Conservation (phyloP, 768 basidiomycete species). For the Pulveroboletus sp. region DNA sequence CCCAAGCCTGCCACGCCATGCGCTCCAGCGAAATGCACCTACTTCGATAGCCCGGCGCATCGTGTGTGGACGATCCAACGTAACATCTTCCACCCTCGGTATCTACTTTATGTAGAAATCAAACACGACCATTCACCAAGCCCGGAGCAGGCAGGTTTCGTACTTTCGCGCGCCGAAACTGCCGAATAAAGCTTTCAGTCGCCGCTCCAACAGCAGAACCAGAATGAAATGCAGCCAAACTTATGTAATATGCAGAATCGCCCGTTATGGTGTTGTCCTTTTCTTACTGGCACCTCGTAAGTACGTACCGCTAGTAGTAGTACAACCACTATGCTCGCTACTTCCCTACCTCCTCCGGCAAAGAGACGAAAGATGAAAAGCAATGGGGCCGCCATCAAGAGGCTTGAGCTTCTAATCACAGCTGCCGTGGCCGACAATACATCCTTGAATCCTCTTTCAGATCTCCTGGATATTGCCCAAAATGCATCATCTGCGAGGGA, state of each 20-base stretch:
- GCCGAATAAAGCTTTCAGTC: too few relatives aligned
- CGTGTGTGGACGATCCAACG: too few relatives aligned
- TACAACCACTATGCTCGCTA: constrained; percentile 27
- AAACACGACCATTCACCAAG: too few relatives aligned
- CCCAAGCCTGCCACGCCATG: too few relatives aligned
- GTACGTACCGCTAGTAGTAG: neutral
- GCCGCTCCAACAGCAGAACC: too few relatives aligned
- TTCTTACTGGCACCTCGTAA: neutral
- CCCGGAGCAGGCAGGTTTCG: too few relatives aligned
- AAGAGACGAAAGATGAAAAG: constrained; percentile 47
- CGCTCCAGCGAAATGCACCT: too few relatives aligned
- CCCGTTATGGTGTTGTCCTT: constrained; percentile 1
- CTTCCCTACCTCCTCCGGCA: constrained; percentile 47
- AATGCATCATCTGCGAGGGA: constrained; percentile 46
- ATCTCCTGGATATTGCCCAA: constrained; percentile 60
- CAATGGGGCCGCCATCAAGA: constrained; percentile 30
- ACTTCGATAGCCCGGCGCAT: too few relatives aligned
- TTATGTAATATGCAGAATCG: neutral
- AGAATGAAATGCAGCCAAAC: too few relatives aligned
- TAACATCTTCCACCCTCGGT: too few relatives aligned
- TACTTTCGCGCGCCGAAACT: too few relatives aligned
- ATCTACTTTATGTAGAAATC: too few relatives aligned
- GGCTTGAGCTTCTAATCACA: constrained; percentile 53
- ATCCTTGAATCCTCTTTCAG: constrained; percentile 74
- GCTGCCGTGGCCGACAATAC: constrained; percentile 46